These are phyloP conservation scores for Marasmius oreades DNA, from an alignment of 1,284 basidiomycete genomes.

Conservation along the genomic window DNA sequence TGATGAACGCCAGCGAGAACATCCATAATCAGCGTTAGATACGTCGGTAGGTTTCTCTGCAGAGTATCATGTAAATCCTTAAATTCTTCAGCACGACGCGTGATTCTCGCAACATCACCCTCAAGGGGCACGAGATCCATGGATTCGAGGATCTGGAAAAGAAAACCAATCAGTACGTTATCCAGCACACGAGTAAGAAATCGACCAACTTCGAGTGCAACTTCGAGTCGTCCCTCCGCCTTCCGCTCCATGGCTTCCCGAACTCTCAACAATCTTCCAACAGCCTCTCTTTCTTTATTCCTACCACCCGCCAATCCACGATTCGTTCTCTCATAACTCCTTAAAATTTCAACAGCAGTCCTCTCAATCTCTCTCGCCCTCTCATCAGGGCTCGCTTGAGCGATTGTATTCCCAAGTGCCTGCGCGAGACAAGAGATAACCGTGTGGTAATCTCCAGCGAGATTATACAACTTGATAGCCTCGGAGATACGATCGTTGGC, in stretches of 20 bases:
- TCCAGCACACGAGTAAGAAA: constrained; percentile 8
- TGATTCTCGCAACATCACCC: constrained; percentile 83
- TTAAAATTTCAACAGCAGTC: constrained; percentile 81
- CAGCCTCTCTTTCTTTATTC: constrained; percentile 68
- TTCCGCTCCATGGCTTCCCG: constrained; percentile 82
- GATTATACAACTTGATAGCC: constrained; percentile 94
- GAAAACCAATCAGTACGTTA: background rate
- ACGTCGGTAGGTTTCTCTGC: constrained; percentile 86
- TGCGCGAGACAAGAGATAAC: constrained; percentile 88
- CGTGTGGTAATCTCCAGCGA: constrained; percentile 88
- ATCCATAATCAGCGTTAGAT: constrained; percentile 94
- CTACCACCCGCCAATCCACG: constrained; percentile 51
- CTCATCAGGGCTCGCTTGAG: constrained; percentile 66
- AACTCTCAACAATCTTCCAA: constrained; percentile 76
- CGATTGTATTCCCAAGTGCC: constrained; percentile 84
- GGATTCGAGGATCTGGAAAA: constrained; percentile 74
- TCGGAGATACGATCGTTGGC: constrained; percentile 82
- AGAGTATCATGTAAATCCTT: constrained; percentile 83
- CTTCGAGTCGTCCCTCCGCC: constrained; percentile 68
- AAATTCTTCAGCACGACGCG: constrained; percentile 87
- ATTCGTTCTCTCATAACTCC: constrained; percentile 84
- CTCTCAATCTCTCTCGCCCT: constrained; percentile 70
- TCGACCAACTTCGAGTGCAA: constrained; percentile 72
- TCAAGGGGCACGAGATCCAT: constrained; percentile 89
- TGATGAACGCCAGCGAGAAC: constrained; percentile 80